Evolutionary conservation across 345 rosid genomes (phyloP).

Genomic region (Microcos paniculata): DNA sequence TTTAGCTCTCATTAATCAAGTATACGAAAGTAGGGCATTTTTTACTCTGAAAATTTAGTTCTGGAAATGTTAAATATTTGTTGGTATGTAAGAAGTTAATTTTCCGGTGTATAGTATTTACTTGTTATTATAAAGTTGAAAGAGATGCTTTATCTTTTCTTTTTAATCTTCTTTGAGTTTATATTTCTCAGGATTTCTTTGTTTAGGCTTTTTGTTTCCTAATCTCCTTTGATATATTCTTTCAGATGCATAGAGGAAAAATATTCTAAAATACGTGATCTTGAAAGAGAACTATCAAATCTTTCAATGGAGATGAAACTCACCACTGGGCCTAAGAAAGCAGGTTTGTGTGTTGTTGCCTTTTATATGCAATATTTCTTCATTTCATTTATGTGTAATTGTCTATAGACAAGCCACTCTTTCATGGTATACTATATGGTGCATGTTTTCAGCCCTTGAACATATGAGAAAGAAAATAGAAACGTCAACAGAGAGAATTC

Average conservation of each 20-base stretch:
- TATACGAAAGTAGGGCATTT: neutral
- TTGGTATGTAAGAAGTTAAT: neutral
- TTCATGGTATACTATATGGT: slow-evolving; percentile 21
- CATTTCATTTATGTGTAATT: neutral
- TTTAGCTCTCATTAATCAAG: neutral
- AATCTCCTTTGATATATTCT: slow-evolving; percentile 5
- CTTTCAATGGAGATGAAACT: slow-evolving; percentile 92
- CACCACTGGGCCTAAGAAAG: slow-evolving; percentile 94
- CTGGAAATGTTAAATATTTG: neutral
- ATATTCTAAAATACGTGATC: slow-evolving; percentile 78
- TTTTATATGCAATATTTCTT: neutral
- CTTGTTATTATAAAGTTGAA: neutral
- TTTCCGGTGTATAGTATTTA: slow-evolving; percentile 1
- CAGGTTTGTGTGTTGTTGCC: slow-evolving; percentile 47
- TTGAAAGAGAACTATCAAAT: slow-evolving; percentile 75
- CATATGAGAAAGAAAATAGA: slow-evolving; percentile 91
- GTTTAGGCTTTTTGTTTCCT: neutral
- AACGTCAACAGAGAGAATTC: slow-evolving; percentile 66
- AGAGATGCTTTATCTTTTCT: neutral
- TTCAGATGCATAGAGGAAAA: slow-evolving; percentile 85
- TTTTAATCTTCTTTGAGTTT: neutral
- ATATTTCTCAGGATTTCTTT: neutral
- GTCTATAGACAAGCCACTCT: slow-evolving; percentile 23
- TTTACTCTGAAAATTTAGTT: neutral
- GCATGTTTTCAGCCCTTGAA: slow-evolving; percentile 59